Evolutionary conservation across 1,284 basidiomycete species (phyloP).

Genomic region (Cutaneotrichosporon daszewskae): DNA sequence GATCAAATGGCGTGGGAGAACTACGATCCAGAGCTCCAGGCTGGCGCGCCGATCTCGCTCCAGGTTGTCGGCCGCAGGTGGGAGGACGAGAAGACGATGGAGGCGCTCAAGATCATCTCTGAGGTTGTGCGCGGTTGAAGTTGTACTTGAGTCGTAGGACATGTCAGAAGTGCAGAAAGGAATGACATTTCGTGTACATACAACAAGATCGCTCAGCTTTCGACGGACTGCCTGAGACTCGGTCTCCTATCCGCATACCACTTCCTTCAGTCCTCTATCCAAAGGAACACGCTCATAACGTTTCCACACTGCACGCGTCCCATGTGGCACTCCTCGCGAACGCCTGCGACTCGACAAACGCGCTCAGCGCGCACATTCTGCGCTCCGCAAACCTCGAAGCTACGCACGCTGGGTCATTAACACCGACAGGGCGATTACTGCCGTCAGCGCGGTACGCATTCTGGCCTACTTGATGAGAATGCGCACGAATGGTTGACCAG

Average conservation of each 20-base stretch:
- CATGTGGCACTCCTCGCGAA: too few species aligned
- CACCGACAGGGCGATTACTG: conserved; percentile 27
- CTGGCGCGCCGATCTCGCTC: conserved; percentile 22
- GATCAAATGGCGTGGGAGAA: not conserved
- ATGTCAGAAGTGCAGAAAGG: too few species aligned
- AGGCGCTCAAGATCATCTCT: conserved; percentile 16
- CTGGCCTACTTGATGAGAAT: conserved; percentile 35
- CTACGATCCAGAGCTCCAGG: conserved; percentile 16
- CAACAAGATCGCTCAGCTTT: too few species aligned
- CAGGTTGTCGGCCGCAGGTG: conserved; percentile 20
- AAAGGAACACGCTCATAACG: too few species aligned
- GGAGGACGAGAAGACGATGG: conserved; percentile 26
- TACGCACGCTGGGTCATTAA: conserved; percentile 53
- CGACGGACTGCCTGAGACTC: too few species aligned
- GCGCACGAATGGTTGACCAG: conserved; percentile 31
- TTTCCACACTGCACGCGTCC: too few species aligned
- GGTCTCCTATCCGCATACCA: too few species aligned
- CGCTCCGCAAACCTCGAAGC: conserved; percentile 54
- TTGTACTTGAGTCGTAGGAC: too few species aligned
- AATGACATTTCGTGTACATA: too few species aligned
- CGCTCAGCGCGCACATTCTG: conserved; percentile 60
- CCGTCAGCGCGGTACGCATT: not conserved
- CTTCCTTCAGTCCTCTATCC: too few species aligned
- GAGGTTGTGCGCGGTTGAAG: too few species aligned
- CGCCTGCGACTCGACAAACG: conserved; percentile 64